Conservation (phyloP, 768 basidiomycete species). For the Boletus reticuloceps region DNA sequence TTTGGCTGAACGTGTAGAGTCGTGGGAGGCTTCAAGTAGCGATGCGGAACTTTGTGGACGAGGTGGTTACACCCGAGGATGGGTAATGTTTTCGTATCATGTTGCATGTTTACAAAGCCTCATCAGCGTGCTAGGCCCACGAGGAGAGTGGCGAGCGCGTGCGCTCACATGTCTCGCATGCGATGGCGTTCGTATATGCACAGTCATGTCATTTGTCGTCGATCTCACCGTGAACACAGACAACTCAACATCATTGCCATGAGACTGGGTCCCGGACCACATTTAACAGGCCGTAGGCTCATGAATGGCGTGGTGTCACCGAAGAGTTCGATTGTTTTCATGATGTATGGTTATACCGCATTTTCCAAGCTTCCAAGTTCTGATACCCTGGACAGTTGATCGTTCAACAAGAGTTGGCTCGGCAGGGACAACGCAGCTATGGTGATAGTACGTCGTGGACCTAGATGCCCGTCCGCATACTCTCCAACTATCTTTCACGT, state of each 20-base stretch:
- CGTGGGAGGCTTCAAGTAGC: conserved; percentile 26
- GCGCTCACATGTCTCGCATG: conserved; percentile 48
- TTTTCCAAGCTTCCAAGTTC: not conserved
- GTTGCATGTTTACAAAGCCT: conserved; percentile 2
- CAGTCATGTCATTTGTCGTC: not conserved
- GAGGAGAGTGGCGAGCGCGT: conserved; percentile 59
- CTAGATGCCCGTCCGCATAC: not conserved
- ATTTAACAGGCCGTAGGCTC: conserved; percentile 73
- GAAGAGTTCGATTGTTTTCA: conserved; percentile 83
- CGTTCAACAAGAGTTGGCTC: conserved; percentile 71
- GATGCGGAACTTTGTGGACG: conserved; percentile 60
- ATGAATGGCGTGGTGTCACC: conserved; percentile 41
- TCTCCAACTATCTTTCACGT: not conserved
- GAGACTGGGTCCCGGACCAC: conserved; percentile 72
- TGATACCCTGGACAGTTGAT: conserved; percentile 48
- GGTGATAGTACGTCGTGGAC: conserved; percentile 54
- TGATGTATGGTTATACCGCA: conserved; percentile 40
- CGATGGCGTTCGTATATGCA: conserved; percentile 43
- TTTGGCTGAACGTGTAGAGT: conserved; percentile 25
- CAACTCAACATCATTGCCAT: conserved; percentile 42
- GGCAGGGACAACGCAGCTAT: conserved; percentile 74
- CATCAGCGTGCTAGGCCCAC: conserved; percentile 31
- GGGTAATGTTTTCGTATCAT: conserved; percentile 10
- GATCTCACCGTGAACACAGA: conserved; percentile 14
- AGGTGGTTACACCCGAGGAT: conserved; percentile 48